Base-by-base conservation (phyloP, 2,329 filamentous ascomycete species). In the Exophiala dermatitidis region DNA sequence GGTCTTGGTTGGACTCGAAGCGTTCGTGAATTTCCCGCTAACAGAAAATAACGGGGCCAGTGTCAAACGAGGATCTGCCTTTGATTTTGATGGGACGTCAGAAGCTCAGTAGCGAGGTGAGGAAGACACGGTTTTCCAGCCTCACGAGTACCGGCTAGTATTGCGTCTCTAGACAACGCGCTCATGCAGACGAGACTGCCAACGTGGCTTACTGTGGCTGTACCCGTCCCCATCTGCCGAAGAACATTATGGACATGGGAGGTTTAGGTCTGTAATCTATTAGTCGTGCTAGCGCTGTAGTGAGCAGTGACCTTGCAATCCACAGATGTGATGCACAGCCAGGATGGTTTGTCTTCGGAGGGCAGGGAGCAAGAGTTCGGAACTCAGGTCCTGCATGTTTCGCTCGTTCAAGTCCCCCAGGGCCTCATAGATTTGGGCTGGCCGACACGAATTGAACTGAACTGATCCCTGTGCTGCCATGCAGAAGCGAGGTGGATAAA, bases 401-500 rank as follows among this genome's bases (percentile, higher is more conserved):
- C 36, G 6, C 4, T 8, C 10, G 10, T 8, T 38, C 19, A 12
- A 12, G 36, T 38, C 36, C 36, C 36, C 36, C 10, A 38, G 36
- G 10, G 36, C 19, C 10, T 38, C 36, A 29, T 3, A 43, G 41
- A 29, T 29, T 43, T 46, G 2, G 28, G 6, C 38, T 34, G 19
- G 26, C 5, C 4, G 38, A 41, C 38, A 41, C 38, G 19, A 41
- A 41, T 5, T 32, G 28, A 45, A 9, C 28, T 36, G 33, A n/a
- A 7, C 5, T 32, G 28, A 45, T 32, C 28, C 42, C 30, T 45
- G 42, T 31, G 42, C 19, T 19, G 19, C 30, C 36, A 34, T 48
- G 48, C 52, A 55, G 52, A 55, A 55, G 48, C 52, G 48, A 55
- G 33, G 57, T 52, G 48, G 48, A 56, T 59, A 48, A 48, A 56